Evolutionary conservation across 1,139 yeast genomes (phyloP).

Genomic region (Protomyces inouyei): DNA sequence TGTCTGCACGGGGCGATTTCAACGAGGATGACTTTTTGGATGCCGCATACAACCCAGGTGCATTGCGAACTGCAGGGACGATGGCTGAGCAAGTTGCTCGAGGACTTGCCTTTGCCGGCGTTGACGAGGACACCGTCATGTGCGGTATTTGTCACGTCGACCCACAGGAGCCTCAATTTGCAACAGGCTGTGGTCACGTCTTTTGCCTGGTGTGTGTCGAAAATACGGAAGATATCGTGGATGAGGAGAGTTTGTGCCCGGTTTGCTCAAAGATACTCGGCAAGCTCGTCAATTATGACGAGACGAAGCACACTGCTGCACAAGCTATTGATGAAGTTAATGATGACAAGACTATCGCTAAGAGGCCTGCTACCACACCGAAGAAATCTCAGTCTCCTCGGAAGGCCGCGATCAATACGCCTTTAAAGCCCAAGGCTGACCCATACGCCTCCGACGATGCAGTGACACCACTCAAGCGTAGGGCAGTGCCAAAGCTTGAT

Average conservation of each 20-base stretch:
- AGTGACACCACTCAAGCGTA: not conserved
- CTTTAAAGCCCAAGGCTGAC: not conserved
- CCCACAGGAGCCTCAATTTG: constrained; percentile 93
- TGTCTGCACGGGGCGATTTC: not conserved
- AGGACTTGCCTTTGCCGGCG: constrained; percentile 47
- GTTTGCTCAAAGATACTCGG: constrained; percentile 92
- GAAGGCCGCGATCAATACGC: not conserved
- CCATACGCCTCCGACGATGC: not conserved
- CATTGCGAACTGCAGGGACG: constrained; percentile 36
- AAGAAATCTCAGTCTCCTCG: not conserved
- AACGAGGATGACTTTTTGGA: not conserved
- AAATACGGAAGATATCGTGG: constrained; percentile 69
- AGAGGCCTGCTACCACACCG: not conserved
- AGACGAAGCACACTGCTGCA: constrained; percentile 58
- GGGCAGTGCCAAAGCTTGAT: not conserved
- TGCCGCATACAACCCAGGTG: not conserved
- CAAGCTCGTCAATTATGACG: constrained; percentile 67
- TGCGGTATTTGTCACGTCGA: constrained; percentile 95
- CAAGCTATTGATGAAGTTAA: constrained; percentile 69
- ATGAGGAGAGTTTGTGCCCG: constrained; percentile 71
- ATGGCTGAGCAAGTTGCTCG: constrained; percentile 36
- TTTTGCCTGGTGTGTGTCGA: constrained; percentile 93
- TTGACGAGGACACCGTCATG: constrained; percentile 43
- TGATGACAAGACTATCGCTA: not conserved
- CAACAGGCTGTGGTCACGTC: constrained; percentile 77